A percentile compares a stretch with the other conserved stretches of the same genome.
Evolutionary conservation across 805 yeast species (phyloP).

Genomic region (Kurtzmaniella fragi): DNA sequence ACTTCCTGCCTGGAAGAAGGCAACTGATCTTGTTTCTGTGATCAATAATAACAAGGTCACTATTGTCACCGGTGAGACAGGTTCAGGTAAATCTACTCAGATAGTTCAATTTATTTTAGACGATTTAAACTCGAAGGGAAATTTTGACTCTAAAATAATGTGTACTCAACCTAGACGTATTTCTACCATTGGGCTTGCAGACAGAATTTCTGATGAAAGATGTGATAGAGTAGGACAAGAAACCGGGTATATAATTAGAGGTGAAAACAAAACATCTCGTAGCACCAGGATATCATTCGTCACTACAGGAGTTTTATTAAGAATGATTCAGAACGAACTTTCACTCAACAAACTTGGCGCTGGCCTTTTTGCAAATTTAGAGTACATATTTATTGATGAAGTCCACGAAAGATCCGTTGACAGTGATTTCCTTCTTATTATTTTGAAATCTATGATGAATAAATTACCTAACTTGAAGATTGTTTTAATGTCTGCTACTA

Average conservation of each 20-base stretch:
- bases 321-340: constrained; percentile 67
- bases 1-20: constrained; percentile 84
- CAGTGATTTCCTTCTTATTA: constrained; percentile 75
- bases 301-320: constrained; percentile 86
- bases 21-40: constrained; percentile 47
- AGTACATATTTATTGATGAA: constrained; percentile 82
- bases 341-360: constrained; percentile 17
- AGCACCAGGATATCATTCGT: constrained; percentile 77
- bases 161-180: constrained; percentile 97
- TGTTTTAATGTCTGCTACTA: constrained; percentile 92
- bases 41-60: constrained; percentile 61
- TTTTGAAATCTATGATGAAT: constrained; percentile 58
- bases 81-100: constrained; percentile 96
- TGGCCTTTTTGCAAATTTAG: constrained; percentile 47
- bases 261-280: constrained; percentile 65
- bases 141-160: constrained; percentile 55
- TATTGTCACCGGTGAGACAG: constrained; percentile 92
- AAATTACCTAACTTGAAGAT: constrained; percentile 55
- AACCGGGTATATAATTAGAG: constrained; percentile 86
- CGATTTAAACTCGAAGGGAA: constrained; percentile 44
- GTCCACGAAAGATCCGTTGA: constrained; percentile 96
- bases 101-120: constrained; percentile 87
- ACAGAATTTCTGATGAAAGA: constrained; percentile 85
- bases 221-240: constrained; percentile 61
- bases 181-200: constrained; percentile 91